Evolutionary conservation across 495 filamentous ascomycete genomes (phyloP).

Genomic region (Recurvomyces mirabilis): DNA sequence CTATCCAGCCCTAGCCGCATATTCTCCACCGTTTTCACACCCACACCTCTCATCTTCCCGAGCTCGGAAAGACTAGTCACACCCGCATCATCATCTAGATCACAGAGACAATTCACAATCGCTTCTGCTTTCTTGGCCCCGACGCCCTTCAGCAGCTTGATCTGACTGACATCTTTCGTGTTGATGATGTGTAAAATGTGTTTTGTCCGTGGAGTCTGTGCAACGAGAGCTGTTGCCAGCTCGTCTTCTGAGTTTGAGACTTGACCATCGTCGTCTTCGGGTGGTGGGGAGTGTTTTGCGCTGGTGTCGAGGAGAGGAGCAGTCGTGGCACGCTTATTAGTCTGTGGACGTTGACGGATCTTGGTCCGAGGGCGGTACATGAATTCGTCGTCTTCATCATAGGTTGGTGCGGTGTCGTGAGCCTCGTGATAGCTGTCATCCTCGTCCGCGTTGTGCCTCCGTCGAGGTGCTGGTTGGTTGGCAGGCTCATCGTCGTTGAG

Average conservation of each 20-base stretch:
- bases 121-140: slow-evolving; percentile 56
- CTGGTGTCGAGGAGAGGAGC: slow-evolving; percentile 10
- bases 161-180: slow-evolving; percentile 58
- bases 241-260: slow-evolving; percentile 12
- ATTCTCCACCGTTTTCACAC: slow-evolving; percentile 47
- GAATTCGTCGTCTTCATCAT: slow-evolving; percentile 18
- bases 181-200: slow-evolving; percentile 78
- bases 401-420: slow-evolving; percentile 10
- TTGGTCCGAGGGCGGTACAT: slow-evolving; percentile 36
- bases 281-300: slow-evolving; percentile 10
- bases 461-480: not conserved
- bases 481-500: not conserved
- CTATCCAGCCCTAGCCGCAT: slow-evolving; percentile 26
- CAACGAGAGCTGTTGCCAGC: slow-evolving; percentile 9
- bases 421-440: slow-evolving; percentile 32
- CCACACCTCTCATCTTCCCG: slow-evolving; percentile 47
- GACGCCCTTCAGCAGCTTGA: slow-evolving; percentile 57
- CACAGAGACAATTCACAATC: slow-evolving; percentile 44
- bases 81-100: slow-evolving; percentile 35
- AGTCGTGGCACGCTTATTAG: slow-evolving; percentile 19
- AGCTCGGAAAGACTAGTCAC: slow-evolving; percentile 43
- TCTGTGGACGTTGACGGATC: slow-evolving; percentile 22
- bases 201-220: slow-evolving; percentile 54
- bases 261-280: not conserved
- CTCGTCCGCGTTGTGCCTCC: slow-evolving; percentile 26